Conservation (phyloP, 768 basidiomycete genomes). For the Daedalea quercina region DNA sequence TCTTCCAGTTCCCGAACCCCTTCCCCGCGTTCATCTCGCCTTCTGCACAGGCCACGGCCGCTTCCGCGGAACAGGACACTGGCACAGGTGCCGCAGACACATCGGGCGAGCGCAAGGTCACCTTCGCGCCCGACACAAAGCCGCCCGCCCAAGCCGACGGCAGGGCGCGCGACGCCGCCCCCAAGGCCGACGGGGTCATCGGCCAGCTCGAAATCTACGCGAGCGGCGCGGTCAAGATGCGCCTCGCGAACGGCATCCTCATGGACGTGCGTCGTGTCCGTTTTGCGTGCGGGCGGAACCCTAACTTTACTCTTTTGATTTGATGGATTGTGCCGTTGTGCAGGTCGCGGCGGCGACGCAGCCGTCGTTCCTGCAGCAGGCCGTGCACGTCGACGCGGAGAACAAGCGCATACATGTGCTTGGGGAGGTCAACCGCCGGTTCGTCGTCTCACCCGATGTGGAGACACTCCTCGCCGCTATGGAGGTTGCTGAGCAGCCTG, state of each 20-base stretch:
- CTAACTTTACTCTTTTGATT: constrained; percentile 1
- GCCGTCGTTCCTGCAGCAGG: constrained; percentile 85
- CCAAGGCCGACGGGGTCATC: constrained; percentile 65
- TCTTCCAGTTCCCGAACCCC: constrained; percentile 86
- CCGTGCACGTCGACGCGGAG: constrained; percentile 60
- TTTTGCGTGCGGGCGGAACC: neutral
- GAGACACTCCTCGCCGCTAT: constrained; percentile 65
- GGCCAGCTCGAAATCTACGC: constrained; percentile 82
- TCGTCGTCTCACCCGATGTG: constrained; percentile 78
- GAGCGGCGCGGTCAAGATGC: constrained; percentile 84
- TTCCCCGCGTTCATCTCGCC: constrained; percentile 65
- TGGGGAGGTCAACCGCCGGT: constrained; percentile 84
- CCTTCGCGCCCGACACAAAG: constrained; percentile 60
- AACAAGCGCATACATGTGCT: constrained; percentile 61
- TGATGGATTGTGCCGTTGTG: too few relatives aligned
- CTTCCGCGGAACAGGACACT: constrained; percentile 23
- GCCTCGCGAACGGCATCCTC: constrained; percentile 72
- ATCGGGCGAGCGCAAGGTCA: constrained; percentile 35
- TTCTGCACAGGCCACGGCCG: constrained; percentile 24
- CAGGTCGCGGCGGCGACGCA: constrained; percentile 80
- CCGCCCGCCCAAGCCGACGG: constrained; percentile 27
- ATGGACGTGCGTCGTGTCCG: constrained; percentile 59
- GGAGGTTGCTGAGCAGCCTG: constrained; percentile 41
- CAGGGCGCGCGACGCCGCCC: constrained; percentile 28
- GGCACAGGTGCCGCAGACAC: constrained; percentile 22